phyloP scores from a whole-genome alignment of 2,329 filamentous ascomycete genomes.

The Sordariomycetes sp. region DNA sequence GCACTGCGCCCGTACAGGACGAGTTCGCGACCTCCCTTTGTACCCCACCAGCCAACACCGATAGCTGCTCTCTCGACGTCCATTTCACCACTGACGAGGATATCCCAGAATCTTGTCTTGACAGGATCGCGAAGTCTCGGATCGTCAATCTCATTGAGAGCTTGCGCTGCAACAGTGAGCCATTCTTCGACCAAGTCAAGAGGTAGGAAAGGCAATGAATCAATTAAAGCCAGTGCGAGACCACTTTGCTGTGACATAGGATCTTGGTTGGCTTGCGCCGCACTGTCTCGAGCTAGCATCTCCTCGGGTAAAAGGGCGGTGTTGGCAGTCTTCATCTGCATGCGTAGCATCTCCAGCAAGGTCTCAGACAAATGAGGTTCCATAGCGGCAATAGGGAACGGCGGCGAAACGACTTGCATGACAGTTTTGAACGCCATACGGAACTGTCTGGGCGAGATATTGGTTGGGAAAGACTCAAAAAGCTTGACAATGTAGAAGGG shows the following conservation, averaged over 20 bases:
- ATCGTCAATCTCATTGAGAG: slow-evolving; percentile 57
- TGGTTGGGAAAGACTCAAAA: slow-evolving; percentile 68
- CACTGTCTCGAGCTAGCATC: slow-evolving; percentile 13
- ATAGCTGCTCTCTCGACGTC: slow-evolving; percentile 74
- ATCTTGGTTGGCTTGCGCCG: slow-evolving; percentile 14
- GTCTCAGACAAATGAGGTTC: slow-evolving; percentile 74
- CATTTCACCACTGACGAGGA: slow-evolving; percentile 74
- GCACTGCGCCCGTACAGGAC: slow-evolving; percentile 22
- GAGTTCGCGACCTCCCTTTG: slow-evolving; percentile 42
- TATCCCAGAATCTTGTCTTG: slow-evolving; percentile 68
- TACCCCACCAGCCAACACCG: slow-evolving; percentile 81
- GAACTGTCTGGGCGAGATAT: slow-evolving; percentile 78
- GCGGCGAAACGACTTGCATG: slow-evolving; percentile 72
- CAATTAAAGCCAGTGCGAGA: slow-evolving; percentile 67
- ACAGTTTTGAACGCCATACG: slow-evolving; percentile 80
- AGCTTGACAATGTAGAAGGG: slow-evolving; percentile 79
- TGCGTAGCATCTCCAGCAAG: slow-evolving; percentile 68
- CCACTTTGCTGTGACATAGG: slow-evolving; percentile 69
- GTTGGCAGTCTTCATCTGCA: slow-evolving; percentile 43
- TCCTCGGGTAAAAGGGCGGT: slow-evolving; percentile 30
- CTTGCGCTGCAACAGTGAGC: slow-evolving; percentile 61
- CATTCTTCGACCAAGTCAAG: slow-evolving; percentile 68
- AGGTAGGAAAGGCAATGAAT: slow-evolving; percentile 67
- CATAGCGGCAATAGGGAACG: slow-evolving; percentile 61
- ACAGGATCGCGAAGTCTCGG: slow-evolving; percentile 52